These are phyloP conservation scores for Corchorus olitorius DNA, from an alignment of 345 rosid genomes.

Conservation along the genomic window DNA sequence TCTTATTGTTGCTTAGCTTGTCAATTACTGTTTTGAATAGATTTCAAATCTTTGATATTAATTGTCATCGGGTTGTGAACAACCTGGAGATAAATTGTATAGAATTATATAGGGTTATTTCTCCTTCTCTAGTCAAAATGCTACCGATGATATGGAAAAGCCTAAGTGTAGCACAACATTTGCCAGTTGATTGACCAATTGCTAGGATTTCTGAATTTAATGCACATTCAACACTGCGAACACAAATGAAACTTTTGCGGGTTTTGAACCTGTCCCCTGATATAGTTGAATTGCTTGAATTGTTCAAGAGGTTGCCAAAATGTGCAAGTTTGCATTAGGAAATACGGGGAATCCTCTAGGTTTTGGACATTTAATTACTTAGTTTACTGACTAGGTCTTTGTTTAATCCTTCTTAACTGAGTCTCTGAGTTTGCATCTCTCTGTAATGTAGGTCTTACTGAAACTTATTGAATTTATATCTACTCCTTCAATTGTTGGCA, in stretches of 20 bases:
- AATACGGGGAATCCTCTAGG: not conserved
- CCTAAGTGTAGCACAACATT: not conserved
- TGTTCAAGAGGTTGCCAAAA: conserved; percentile 7
- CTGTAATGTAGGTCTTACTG: not conserved
- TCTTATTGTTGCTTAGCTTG: not conserved
- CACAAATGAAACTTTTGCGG: not conserved
- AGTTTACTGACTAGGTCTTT: not conserved
- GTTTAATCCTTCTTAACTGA: not conserved
- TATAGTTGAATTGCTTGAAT: conserved; percentile 11
- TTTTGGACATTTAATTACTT: not conserved
- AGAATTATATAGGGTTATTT: not conserved
- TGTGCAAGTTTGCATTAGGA: conserved; percentile 11
- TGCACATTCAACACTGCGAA: not conserved
- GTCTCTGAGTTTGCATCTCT: not conserved
- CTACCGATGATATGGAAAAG: not conserved
- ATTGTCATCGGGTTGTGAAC: not conserved
- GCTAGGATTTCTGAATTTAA: not conserved
- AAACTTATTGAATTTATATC: not conserved
- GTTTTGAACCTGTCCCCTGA: not conserved
- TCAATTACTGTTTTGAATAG: not conserved
- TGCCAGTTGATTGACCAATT: not conserved
- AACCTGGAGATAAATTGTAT: not conserved
- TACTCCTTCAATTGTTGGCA: not conserved
- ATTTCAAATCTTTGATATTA: not conserved
- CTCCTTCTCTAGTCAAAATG: not conserved